Conservation (phyloP, 2,329 filamentous ascomycete species). For the Zelopaecilomyces penicillatus region DNA sequence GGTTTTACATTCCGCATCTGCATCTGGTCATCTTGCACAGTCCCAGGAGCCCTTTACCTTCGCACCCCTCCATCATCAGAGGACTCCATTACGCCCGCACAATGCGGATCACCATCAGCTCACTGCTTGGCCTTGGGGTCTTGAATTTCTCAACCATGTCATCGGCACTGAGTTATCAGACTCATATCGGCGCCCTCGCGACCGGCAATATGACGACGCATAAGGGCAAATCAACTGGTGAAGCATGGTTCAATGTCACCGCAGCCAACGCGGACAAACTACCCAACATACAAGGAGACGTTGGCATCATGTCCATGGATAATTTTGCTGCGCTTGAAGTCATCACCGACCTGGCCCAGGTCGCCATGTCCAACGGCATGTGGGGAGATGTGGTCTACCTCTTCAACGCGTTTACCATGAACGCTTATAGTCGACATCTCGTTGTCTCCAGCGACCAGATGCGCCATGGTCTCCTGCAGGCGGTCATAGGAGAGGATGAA, state of each 20-base stretch:
- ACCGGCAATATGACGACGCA: background rate
- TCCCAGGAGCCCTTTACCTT: too few relatives aligned
- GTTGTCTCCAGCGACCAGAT: slow-evolving; percentile 1
- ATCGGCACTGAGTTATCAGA: too few relatives aligned
- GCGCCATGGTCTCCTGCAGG: slow-evolving; percentile 1
- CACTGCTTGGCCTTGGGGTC: too few relatives aligned
- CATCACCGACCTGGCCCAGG: background rate
- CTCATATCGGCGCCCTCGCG: too few relatives aligned
- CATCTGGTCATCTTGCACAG: too few relatives aligned
- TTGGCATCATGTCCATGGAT: slow-evolving; percentile 1
- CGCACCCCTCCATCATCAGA: too few relatives aligned
- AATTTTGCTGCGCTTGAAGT: background rate
- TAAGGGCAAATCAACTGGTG: background rate
- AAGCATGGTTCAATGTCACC: slow-evolving; percentile 1
- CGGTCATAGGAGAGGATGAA: slow-evolving; percentile 2
- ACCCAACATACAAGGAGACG: slow-evolving; percentile 2
- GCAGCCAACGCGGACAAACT: background rate
- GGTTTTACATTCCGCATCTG: too few relatives aligned
- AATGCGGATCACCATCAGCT: too few relatives aligned
- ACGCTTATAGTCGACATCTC: slow-evolving; percentile 3
- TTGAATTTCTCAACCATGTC: too few relatives aligned
- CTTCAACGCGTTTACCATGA: slow-evolving; percentile 6
- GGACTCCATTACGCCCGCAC: too few relatives aligned
- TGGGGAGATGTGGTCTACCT: slow-evolving; percentile 7
- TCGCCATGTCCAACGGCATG: slow-evolving; percentile 4